phyloP scores from a whole-genome alignment of 2,329 filamentous ascomycete species.

The Tothia fuscella region DNA sequence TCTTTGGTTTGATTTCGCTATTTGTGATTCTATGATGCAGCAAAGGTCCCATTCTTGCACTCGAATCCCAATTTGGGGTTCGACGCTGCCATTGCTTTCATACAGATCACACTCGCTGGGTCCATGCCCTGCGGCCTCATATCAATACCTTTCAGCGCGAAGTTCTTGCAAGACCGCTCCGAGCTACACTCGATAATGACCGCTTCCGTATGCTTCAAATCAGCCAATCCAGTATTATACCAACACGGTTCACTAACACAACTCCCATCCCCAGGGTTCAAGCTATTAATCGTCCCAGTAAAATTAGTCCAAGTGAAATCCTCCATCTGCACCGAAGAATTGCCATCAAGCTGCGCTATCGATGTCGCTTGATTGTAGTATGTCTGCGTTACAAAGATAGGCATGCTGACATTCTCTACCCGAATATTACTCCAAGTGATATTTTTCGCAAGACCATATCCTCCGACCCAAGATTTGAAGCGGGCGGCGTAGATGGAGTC shows the following conservation, averaged over 20 bases:
- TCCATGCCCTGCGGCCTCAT: neutral
- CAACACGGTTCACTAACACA: constrained; percentile 33
- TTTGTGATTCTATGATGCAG: too few species aligned
- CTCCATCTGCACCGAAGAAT: constrained; percentile 30
- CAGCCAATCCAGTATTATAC: constrained; percentile 29
- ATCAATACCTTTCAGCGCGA: constrained; percentile 15
- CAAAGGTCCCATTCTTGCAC: neutral
- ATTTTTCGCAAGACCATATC: constrained; percentile 31
- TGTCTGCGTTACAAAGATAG: constrained; percentile 35
- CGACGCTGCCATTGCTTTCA: neutral
- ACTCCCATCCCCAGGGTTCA: constrained; percentile 31
- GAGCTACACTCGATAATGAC: constrained; percentile 25
- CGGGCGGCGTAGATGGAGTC: constrained; percentile 27
- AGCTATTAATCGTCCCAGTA: constrained; percentile 31
- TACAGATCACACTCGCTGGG: neutral
- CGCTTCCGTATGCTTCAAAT: constrained; percentile 29
- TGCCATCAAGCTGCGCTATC: constrained; percentile 22
- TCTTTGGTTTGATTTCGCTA: too few species aligned
- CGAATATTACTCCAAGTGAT: constrained; percentile 34
- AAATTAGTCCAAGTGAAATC: constrained; percentile 32
- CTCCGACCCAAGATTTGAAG: constrained; percentile 34
- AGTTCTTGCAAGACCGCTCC: constrained; percentile 23
- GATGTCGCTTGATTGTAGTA: constrained; percentile 29
- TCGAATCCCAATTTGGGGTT: neutral
- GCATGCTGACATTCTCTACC: constrained; percentile 33